Percentiles rank a stretch among this genome's conserved stretches.
Conservation (phyloP, 2,329 filamentous ascomycete genomes). For the Botrytis hyacinthi region DNA sequence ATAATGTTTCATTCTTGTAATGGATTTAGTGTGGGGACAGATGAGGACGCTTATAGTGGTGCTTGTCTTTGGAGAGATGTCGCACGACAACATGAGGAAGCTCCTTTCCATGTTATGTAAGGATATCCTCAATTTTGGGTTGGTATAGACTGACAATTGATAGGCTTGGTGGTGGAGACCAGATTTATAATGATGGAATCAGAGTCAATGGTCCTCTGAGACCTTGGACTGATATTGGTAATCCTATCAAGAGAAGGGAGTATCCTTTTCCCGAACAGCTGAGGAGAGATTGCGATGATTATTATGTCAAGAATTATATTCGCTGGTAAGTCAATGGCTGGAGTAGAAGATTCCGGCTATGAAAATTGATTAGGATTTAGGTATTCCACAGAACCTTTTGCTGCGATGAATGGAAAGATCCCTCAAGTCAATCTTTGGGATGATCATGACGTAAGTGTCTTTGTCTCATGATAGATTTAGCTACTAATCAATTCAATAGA, state of each 20-base stretch:
- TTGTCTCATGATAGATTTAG: not conserved
- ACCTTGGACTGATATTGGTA: constrained; percentile 79
- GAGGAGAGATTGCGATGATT: constrained; percentile 80
- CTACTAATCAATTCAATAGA: constrained; percentile 42
- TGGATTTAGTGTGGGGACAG: constrained; percentile 86
- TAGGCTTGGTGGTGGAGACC: constrained; percentile 88
- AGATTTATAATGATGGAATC: constrained; percentile 95
- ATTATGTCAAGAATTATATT: constrained; percentile 90
- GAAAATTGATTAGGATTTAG: constrained; percentile 53
- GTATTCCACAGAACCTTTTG: constrained; percentile 82
- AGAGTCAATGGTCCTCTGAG: constrained; percentile 79
- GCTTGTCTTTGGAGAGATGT: constrained; percentile 96
- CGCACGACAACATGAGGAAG: constrained; percentile 71
- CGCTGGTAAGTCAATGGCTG: constrained; percentile 51
- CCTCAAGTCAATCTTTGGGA: constrained; percentile 98
- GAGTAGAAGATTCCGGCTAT: constrained; percentile 43
- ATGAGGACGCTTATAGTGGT: constrained; percentile 82
- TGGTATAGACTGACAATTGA: constrained; percentile 25
- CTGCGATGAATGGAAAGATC: constrained; percentile 83
- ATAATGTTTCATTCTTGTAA: constrained; percentile 99
- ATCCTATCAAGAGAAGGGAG: constrained; percentile 76
- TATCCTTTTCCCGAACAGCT: constrained; percentile 76
- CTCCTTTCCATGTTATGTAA: constrained; percentile 88
- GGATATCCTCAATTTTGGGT: constrained; percentile 47
- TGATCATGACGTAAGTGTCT: constrained; percentile 69